Evolutionary conservation across 805 yeast genomes (phyloP), one percentile per base, ranked within the genome.

Genomic region (Yarrowia phangngaensis): DNA sequence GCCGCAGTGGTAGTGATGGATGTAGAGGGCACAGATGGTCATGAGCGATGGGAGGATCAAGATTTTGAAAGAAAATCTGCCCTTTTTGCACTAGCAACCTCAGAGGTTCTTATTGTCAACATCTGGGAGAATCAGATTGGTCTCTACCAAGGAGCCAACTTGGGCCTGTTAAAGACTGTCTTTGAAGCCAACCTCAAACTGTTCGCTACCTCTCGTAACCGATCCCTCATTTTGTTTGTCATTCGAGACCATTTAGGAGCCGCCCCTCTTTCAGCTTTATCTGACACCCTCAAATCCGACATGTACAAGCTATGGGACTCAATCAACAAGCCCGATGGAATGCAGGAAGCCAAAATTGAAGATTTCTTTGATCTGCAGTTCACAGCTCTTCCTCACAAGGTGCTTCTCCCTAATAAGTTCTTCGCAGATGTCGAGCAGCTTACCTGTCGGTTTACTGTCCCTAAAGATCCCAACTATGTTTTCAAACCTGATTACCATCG

Each of bases 1-100:
- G 53, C 56, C 5, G 71, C 78, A 54, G 70, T 87, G 8, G 74
- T 86, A 53, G 94, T 92, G 2, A 75, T 92, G 75, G 98, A 92
- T 62, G 97, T 92, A n/a, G 98, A 92, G 67, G 98, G 98, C 40
- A 89, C 97, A 0, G 98, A 92, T 68, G 97, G 98, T 40, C 76
- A 96, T 53, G 98, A 92, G 67, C 76, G 97, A 50, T 97, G 97
- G 19, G 98, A 92, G 59, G 97, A 92, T 65, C 97, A 92, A 66
- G 98, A 92, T 66, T 92, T 92, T 64, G 98, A 92, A 66, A 76
- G 98, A 51, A 92, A 92, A 58, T 89, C 96, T 1, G 97, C 97
- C 0, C 69, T 92, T 32, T 92, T 92, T 70, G 97, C 98, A 0
- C 70, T 92, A 53, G 78, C 97, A 8, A 89, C 96, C 0, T 80